Base-by-base conservation (phyloP, 805 yeast genomes). In the Candida khao-thaluensis region DNA sequence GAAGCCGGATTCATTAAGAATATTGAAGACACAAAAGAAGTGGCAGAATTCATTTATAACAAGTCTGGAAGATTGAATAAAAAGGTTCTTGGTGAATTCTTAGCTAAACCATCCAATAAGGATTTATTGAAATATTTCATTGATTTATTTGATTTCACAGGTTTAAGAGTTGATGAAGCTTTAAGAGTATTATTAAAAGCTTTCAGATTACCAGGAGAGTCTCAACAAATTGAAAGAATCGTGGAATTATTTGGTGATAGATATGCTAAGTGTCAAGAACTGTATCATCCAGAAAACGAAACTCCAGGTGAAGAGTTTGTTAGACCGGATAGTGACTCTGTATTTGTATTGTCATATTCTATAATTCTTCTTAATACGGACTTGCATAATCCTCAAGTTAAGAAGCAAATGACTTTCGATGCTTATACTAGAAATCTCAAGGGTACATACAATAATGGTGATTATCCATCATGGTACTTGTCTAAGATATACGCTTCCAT, bases 341-440 rank as follows among this genome's bases (percentile, higher is more conserved):
- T 91, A 1, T 91, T 87, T 58, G 82, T 93, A 24, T 68, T 93
- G 37, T 84, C 96, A 22, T 93, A 87, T 54, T 91, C 99, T 1
- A 81, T 93, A 36, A 89, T 95, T 52, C 78, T 93, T 90, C 73
- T 93, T 51, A 95, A 93, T 56, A 93, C 99, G 0, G 99, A 93
- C 64, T 70, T 82, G 40, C 95, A 91, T 62, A 90, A 85, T 53
- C 97, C 97, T 5, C 90, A 86, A 54, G 87, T 93, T 30, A 91
- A 88, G 58, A 79, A 81, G 27, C 95, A 88, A 48, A 93, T 93
- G 99, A 81, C 84, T 4, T 66, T 87, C 41, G 93, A 81, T 12
- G 85, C 87, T 41, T 93, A 89, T 60, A 78, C 79, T 48, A 72
- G 77, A 48, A 91, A 91, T 53, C 66, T 93, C 45, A 74, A 86